Conservation (phyloP, 257 asterid genomes). For the Fraxinus anomala region DNA sequence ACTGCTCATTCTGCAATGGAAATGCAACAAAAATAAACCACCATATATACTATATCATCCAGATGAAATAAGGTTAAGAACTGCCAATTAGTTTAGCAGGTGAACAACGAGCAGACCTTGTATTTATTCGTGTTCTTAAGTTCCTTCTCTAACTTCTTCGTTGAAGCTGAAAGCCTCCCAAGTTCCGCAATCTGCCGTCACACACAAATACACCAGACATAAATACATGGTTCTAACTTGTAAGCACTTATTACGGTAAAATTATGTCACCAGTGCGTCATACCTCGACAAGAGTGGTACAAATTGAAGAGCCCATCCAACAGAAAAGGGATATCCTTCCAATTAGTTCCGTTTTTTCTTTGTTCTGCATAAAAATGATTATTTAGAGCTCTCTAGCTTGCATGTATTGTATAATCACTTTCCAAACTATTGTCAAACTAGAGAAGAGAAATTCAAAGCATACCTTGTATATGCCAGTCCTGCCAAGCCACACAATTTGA, state of each 20-base stretch:
- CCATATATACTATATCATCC: background rate
- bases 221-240: background rate
- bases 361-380: constrained; percentile 55
- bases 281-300: constrained; percentile 84
- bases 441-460: constrained; percentile 11
- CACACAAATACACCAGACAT: constrained; percentile 19
- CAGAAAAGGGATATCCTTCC: constrained; percentile 91
- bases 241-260: background rate
- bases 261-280: constrained; percentile 19
- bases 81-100: constrained; percentile 13
- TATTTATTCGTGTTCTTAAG: constrained; percentile 63
- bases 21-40: constrained; percentile 22
- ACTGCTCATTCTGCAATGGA: constrained; percentile 63
- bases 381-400: background rate
- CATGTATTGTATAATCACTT: background rate
- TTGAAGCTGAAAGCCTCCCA: constrained; percentile 76
- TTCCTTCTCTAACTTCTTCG: constrained; percentile 76
- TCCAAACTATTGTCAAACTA: background rate
- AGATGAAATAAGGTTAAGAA: constrained; percentile 1
- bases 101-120: constrained; percentile 47
- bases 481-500: constrained; percentile 91
- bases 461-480: constrained; percentile 95
- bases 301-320: constrained; percentile 81
- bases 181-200: constrained; percentile 69
- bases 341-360: constrained; percentile 71